These are phyloP conservation scores for Mitragyna speciosa DNA, from an alignment of 257 asterid species.

Conservation along the genomic window DNA sequence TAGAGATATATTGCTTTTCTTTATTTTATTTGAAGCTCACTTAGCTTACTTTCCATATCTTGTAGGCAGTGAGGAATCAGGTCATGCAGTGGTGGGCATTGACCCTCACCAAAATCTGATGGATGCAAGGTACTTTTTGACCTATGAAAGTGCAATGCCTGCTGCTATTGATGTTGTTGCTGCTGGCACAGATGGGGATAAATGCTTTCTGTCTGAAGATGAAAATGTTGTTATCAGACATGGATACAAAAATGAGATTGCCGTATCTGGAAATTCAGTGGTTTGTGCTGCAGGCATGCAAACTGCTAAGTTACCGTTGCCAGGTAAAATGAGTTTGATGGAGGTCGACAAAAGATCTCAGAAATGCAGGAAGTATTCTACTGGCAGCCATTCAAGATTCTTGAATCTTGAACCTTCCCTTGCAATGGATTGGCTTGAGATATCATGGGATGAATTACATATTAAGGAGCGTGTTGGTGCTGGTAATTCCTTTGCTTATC, in stretches of 20 bases:
- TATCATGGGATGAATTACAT: slow-evolving; percentile 90
- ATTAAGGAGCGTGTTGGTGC: slow-evolving; percentile 96
- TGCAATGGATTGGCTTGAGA: slow-evolving; percentile 98
- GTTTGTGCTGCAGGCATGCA: slow-evolving; percentile 42
- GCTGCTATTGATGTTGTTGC: slow-evolving; percentile 42
- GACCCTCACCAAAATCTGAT: slow-evolving; percentile 29
- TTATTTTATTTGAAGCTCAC: neutral
- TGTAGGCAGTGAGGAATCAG: slow-evolving; percentile 48
- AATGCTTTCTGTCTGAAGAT: slow-evolving; percentile 38
- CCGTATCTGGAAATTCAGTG: slow-evolving; percentile 44
- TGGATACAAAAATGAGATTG: slow-evolving; percentile 51
- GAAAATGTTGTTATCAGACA: slow-evolving; percentile 44
- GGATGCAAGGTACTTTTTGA: slow-evolving; percentile 30
- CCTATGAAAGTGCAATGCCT: slow-evolving; percentile 17
- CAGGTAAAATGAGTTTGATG: slow-evolving; percentile 33
- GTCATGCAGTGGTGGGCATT: slow-evolving; percentile 20
- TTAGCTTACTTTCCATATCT: neutral
- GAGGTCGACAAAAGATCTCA: slow-evolving; percentile 41
- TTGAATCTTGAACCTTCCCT: slow-evolving; percentile 84
- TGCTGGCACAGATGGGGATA: slow-evolving; percentile 33
- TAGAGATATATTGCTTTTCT: neutral
- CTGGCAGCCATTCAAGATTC: slow-evolving; percentile 60
- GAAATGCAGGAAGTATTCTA: slow-evolving; percentile 35
- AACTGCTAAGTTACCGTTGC: slow-evolving; percentile 38
- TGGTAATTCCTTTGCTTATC: slow-evolving; percentile 44